Conservation (phyloP, 345 rosid genomes). For the Noccaea bulbosa region DNA sequence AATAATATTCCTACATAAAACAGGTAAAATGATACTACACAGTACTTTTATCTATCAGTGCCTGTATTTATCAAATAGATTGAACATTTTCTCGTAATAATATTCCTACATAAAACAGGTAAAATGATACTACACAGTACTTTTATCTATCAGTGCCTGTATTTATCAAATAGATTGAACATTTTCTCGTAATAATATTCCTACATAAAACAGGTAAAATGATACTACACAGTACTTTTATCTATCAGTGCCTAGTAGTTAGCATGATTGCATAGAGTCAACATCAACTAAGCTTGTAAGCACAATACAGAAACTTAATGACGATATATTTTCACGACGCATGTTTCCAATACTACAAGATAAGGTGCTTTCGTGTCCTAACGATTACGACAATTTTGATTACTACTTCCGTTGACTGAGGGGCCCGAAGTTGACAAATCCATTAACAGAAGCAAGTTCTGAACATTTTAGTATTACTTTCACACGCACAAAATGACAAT, state of each 20-base stretch:
- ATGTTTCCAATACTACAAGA: slow-evolving; percentile 11
- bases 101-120: too few species aligned
- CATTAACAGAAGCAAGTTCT: slow-evolving; percentile 11
- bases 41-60: too few species aligned
- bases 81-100: neutral
- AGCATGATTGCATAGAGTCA: slow-evolving; percentile 6
- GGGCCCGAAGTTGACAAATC: slow-evolving; percentile 21
- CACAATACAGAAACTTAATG: neutral
- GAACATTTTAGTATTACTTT: slow-evolving; percentile 14
- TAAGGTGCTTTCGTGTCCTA: slow-evolving; percentile 13
- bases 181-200: neutral
- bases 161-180: too few species aligned
- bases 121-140: neutral
- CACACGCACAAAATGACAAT: slow-evolving; percentile 9
- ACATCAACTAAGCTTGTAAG: neutral
- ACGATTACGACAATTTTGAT: slow-evolving; percentile 16
- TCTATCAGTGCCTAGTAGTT: neutral
- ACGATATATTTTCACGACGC: neutral
- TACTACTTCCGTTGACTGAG: slow-evolving; percentile 15
- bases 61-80: too few species aligned
- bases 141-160: too few species aligned
- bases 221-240: neutral
- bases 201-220: too few species aligned
- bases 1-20: too few species aligned
- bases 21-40: neutral